Conservation (phyloP, 1,139 yeast species). For the Yamadazyma buinensis region DNA sequence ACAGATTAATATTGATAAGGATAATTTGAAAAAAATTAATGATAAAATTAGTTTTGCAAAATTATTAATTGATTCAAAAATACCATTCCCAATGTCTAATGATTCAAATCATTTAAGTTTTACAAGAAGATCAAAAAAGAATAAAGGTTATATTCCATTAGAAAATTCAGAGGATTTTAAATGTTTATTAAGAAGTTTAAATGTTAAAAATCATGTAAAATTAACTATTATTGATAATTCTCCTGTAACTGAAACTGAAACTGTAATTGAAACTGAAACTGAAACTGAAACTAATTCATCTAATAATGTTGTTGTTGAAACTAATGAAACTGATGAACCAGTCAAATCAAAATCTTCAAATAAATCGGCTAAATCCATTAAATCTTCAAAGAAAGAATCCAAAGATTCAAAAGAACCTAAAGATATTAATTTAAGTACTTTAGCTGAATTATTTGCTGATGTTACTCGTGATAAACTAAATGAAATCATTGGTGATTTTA, state of each 20-base stretch:
- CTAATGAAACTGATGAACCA: not conserved
- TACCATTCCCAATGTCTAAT: slow-evolving; percentile 9
- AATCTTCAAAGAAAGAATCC: not conserved
- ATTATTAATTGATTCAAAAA: slow-evolving; percentile 4
- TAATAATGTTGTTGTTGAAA: not conserved
- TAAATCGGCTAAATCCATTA: slow-evolving; percentile 1
- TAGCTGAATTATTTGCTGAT: slow-evolving; percentile 13
- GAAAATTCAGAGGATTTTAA: slow-evolving; percentile 40
- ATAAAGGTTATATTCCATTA: slow-evolving; percentile 38
- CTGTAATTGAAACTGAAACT: not conserved
- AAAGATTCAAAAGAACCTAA: not conserved
- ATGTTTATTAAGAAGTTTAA: slow-evolving; percentile 42
- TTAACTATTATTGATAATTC: slow-evolving; percentile 13
- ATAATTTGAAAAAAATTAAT: slow-evolving; percentile 3
- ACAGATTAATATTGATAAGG: slow-evolving; percentile 7
- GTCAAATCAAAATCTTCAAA: not conserved
- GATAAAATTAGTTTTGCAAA: slow-evolving; percentile 9
- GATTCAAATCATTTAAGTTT: slow-evolving; percentile 8
- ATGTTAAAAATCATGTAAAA: slow-evolving; percentile 39
- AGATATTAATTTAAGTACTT: slow-evolving; percentile 8
- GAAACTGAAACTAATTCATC: not conserved
- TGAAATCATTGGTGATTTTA: slow-evolving; percentile 11
- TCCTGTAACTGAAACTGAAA: not conserved
- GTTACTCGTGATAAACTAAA: slow-evolving; percentile 15
- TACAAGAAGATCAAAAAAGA: slow-evolving; percentile 42